Evolutionary conservation across 192 early-diverging fungal genomes (phyloP).

Genomic region (Dissophora ornata): DNA sequence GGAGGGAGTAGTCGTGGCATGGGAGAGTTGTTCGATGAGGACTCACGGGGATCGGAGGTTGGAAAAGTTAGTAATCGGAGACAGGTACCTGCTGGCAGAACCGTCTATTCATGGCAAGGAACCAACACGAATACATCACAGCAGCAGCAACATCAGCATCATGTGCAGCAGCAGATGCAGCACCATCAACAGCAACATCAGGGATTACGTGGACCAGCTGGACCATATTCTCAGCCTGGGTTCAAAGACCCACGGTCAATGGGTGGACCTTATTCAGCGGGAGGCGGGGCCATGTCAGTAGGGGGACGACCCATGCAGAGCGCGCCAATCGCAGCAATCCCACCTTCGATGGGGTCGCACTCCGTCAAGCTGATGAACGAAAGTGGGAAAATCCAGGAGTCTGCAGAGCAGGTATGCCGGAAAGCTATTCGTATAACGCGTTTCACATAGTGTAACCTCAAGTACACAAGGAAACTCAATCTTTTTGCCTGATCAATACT

Average conservation of each 20-base stretch:
- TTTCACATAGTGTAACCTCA: too few relatives aligned
- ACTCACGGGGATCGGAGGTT: conserved; percentile 10
- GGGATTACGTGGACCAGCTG: conserved; percentile 16
- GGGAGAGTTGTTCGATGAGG: conserved; percentile 32
- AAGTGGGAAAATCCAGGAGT: conserved; percentile 25
- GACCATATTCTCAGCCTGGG: conserved; percentile 45
- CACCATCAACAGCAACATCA: conserved; percentile 21
- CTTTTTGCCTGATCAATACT: too few relatives aligned
- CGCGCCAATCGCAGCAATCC: conserved; percentile 14
- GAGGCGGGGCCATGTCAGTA: conserved; percentile 13
- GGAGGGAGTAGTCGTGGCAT: conserved; percentile 5
- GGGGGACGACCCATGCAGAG: conserved; percentile 27
- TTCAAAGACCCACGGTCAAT: conserved; percentile 22
- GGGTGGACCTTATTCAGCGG: conserved; percentile 23
- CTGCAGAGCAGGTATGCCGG: conserved; percentile 52
- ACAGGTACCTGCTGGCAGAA: conserved; percentile 39
- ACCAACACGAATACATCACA: conserved; percentile 39
- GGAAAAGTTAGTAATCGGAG: conserved; percentile 17
- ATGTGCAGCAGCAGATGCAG: conserved; percentile 1
- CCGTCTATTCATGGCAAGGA: conserved; percentile 52
- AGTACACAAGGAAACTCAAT: too few relatives aligned
- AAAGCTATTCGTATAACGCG: too few relatives aligned
- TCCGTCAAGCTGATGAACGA: conserved; percentile 48
- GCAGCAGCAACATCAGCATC: conserved; percentile 21
- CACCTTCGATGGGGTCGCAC: conserved; percentile 25